Percentiles rank a stretch among this genome's conserved stretches.
Conservation (phyloP, 192 early-diverging fungal species). For the Linnemannia schmuckeri region DNA sequence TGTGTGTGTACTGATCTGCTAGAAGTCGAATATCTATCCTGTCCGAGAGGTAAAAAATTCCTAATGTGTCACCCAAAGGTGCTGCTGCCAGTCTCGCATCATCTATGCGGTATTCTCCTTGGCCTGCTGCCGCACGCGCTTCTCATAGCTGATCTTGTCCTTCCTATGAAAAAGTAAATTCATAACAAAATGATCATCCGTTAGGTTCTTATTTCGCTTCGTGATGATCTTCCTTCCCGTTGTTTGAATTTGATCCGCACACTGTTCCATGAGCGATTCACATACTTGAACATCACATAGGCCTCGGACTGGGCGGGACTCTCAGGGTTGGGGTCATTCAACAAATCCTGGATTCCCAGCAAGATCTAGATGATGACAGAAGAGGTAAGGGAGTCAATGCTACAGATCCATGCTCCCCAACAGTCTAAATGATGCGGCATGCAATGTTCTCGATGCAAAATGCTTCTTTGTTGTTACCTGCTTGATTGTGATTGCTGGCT, state of each 20-base stretch:
- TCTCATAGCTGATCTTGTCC: conserved; percentile 66
- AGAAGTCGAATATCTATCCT: not conserved
- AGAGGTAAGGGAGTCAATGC: not conserved
- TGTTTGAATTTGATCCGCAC: conserved; percentile 13
- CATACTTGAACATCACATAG: conserved; percentile 80
- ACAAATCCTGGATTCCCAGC: conserved; percentile 91
- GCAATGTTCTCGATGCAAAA: not conserved
- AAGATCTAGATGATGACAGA: conserved; percentile 73
- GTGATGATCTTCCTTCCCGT: not conserved
- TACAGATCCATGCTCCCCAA: too few species aligned
- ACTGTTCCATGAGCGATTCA: not conserved
- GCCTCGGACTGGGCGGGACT: conserved; percentile 91
- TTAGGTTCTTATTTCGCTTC: not conserved
- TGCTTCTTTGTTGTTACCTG: conserved; percentile 64
- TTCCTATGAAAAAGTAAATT: conserved; percentile 43
- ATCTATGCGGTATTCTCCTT: conserved; percentile 55
- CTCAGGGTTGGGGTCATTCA: conserved; percentile 92
- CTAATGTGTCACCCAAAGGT: not conserved
- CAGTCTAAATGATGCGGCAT: not conserved
- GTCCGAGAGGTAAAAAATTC: not conserved
- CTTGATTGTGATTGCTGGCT: conserved; percentile 95
- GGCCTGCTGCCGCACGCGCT: conserved; percentile 72
- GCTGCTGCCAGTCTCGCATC: not conserved
- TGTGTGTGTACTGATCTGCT: not conserved
- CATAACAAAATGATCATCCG: not conserved